Evolutionary conservation across 1,284 basidiomycete genomes (phyloP), one percentile per base, ranked within the genome.

Genomic region (Moesziomyces aphidis): DNA sequence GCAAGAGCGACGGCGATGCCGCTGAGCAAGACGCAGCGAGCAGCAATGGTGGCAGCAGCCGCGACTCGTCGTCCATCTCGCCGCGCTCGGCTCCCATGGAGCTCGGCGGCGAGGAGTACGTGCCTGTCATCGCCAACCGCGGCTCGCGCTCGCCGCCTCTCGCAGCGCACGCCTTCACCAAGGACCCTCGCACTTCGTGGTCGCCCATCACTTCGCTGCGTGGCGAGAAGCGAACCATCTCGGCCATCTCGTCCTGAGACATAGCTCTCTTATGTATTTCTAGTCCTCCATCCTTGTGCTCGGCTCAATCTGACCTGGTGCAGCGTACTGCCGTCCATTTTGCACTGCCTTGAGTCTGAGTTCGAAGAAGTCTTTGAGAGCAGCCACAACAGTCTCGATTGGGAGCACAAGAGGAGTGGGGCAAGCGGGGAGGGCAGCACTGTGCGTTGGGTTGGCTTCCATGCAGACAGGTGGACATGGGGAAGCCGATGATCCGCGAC

Each of bases 121-220:
- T 63, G 49, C 56, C 55, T 19, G 53, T 69, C 15, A 60, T 70
- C 24, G 65, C 59, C 19, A 56, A 21, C 50, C 47, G 61, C 13
- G 55, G 61, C 23, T 56, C 61, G 54, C 53, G 58, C 21, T 53
- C 60, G 9, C 61, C 64, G 21, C 64, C 70, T 4, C 46, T 65
- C 43, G 48, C 58, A 15, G 28, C 56, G 44, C 58, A 61, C 34
- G 34, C 47, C 5, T 63, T 61, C 47, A 15, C 50, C n/a, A 70
- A 67, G 57, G 63, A 75, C 46, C 67, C 72, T 10, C 55, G 62
- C 26, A 58, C 22, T 28, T 44, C 62, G 21, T 75, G 73, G 73
- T 66, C 60, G 9, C 73, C 73, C 21, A 66, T 74, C 63, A 45
- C 48, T 1, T 61, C 60, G 49, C 45, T 75, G 39, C 53, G 73